These are phyloP conservation scores for Curvularia verruculosa DNA, from an alignment of 2,329 filamentous ascomycete species.

Conservation along the genomic window DNA sequence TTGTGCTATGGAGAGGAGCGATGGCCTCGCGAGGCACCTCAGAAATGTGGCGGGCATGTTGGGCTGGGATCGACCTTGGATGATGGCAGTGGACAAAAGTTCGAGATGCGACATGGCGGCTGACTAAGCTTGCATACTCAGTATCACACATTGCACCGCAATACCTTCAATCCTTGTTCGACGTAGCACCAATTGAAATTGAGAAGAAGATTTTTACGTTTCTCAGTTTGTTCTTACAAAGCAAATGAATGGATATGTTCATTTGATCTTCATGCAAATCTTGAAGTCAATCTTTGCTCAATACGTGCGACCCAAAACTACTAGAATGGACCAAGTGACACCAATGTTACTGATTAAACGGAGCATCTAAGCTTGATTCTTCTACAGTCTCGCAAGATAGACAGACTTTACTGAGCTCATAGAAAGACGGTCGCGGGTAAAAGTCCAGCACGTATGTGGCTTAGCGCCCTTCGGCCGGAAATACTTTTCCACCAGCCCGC, in stretches of 20 bases:
- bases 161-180: background rate
- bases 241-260: background rate
- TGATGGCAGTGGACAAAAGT: conserved; percentile 15
- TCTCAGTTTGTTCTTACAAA: background rate
- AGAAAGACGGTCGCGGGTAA: no score
- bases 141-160: background rate
- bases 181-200: background rate
- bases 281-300: background rate
- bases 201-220: background rate
- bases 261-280: background rate
- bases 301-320: background rate
- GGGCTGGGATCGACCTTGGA: conserved; percentile 7
- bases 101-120: conserved; percentile 14
- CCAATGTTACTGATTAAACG: no score
- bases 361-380: background rate
- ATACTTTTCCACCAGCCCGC: conserved; percentile 21
- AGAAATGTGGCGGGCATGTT: conserved; percentile 51
- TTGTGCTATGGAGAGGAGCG: conserved; percentile 25
- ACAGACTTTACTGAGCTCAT: background rate
- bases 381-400: background rate
- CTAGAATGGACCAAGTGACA: background rate
- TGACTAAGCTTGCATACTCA: conserved; percentile 16
- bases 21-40: conserved; percentile 48
- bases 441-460: background rate
- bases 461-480: conserved; percentile 20